Evolutionary conservation across 208 protist genomes (phyloP).

Genomic region (Trypanosoma grayi): DNA sequence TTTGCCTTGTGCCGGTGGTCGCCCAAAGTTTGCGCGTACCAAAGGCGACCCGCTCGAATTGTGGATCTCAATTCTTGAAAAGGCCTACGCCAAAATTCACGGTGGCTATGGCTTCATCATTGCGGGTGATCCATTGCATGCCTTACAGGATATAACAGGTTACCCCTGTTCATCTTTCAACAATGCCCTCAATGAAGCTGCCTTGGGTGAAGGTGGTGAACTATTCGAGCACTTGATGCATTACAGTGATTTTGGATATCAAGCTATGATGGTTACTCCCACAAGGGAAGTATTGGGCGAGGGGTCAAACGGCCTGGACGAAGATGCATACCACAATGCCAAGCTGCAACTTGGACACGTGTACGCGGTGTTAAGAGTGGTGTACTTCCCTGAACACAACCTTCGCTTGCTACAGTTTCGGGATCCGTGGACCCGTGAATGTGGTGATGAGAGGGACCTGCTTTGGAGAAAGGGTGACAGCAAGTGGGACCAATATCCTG

Average conservation of each 20-base stretch:
- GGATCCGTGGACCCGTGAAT: conserved; percentile 54
- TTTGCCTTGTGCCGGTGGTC: conserved; percentile 60
- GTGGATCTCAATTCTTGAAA: conserved; percentile 81
- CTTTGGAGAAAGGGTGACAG: conserved; percentile 57
- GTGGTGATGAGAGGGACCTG: conserved; percentile 38
- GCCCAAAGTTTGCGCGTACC: conserved; percentile 58
- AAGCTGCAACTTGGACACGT: conserved; percentile 57
- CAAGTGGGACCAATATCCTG: conserved; percentile 62
- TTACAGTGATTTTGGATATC: conserved; percentile 51
- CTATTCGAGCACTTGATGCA: conserved; percentile 46
- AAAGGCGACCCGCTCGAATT: conserved; percentile 68
- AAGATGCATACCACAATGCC: conserved; percentile 48
- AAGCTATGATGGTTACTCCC: conserved; percentile 59
- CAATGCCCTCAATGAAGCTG: conserved; percentile 54
- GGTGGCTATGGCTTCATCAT: conserved; percentile 79
- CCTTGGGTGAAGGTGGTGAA: conserved; percentile 40
- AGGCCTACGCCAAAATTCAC: conserved; percentile 89
- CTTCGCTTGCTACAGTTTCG: conserved; percentile 61
- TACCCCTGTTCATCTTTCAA: conserved; percentile 72
- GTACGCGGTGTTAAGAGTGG: conserved; percentile 64
- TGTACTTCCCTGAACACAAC: conserved; percentile 47
- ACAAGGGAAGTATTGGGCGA: conserved; percentile 46
- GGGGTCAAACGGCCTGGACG: conserved; percentile 26
- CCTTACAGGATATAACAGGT: conserved; percentile 75
- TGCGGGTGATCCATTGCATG: conserved; percentile 69